phyloP scores from a whole-genome alignment of 768 basidiomycete species.

The Lactarius tabidus region DNA sequence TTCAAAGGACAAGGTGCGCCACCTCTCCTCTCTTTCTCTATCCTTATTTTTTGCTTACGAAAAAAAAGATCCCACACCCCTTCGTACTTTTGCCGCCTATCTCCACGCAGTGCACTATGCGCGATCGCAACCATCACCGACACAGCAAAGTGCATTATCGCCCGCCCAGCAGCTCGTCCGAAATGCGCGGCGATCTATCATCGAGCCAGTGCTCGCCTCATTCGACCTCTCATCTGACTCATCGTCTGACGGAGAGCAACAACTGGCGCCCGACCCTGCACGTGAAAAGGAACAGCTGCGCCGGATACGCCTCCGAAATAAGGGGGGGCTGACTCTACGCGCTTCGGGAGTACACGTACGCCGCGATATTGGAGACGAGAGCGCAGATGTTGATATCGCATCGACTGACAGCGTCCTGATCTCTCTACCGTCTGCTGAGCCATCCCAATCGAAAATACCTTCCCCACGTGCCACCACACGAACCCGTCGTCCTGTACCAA shows the following conservation, averaged over 20 bases:
- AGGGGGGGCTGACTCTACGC: constrained; percentile 28
- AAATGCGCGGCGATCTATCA: constrained; percentile 44
- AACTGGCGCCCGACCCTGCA: constrained; percentile 41
- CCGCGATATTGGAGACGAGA: constrained; percentile 57
- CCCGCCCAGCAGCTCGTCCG: constrained; percentile 57
- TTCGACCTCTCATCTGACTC: constrained; percentile 36
- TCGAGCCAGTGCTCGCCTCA: constrained; percentile 42
- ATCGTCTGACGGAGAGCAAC: constrained; percentile 38
- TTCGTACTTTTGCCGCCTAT: constrained; percentile 45
- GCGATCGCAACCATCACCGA: constrained; percentile 37
- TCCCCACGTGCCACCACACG: constrained; percentile 13
- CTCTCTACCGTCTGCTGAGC: constrained; percentile 3
- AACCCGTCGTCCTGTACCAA: constrained; percentile 7
- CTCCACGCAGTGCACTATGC: constrained; percentile 36
- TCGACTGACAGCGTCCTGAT: constrained; percentile 1
- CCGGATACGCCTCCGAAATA: constrained; percentile 51
- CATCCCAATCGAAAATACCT: not conserved
- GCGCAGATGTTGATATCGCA: constrained; percentile 54
- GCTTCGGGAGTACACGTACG: constrained; percentile 48
- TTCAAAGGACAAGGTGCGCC: constrained; percentile 54
- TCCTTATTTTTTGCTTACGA: not conserved
- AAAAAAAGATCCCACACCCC: constrained; percentile 48
- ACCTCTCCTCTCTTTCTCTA: not conserved
- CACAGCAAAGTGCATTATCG: constrained; percentile 46
- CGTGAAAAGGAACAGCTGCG: constrained; percentile 50